Conservation (phyloP, 371 early-diverging fungal species). For the Mortierella sp. region DNA sequence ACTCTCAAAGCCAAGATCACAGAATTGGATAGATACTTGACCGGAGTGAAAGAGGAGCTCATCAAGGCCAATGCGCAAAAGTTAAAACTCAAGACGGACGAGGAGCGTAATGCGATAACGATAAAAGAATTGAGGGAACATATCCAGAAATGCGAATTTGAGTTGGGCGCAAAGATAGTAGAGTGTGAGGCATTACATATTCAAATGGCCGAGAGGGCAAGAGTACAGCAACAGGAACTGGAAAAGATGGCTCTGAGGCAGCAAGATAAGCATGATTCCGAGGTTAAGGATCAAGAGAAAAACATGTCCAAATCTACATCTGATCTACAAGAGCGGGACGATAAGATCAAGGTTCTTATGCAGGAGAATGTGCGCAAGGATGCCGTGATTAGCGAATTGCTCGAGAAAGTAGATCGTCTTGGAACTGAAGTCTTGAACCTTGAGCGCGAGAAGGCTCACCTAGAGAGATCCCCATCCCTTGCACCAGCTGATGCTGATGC, state of each 20-base stretch:
- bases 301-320: background rate
- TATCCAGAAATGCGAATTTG: slow-evolving; percentile 32
- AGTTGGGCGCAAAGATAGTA: slow-evolving; percentile 27
- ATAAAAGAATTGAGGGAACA: slow-evolving; percentile 16
- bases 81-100: slow-evolving; percentile 22
- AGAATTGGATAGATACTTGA: slow-evolving; percentile 52
- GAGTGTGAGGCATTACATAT: slow-evolving; percentile 27
- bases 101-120: slow-evolving; percentile 17
- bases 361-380: slow-evolving; percentile 38
- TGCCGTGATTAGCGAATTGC: slow-evolving; percentile 23
- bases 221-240: background rate
- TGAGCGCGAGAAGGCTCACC: slow-evolving; percentile 38
- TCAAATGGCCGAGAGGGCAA: slow-evolving; percentile 2
- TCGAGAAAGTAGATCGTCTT: slow-evolving; percentile 33
- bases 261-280: slow-evolving; percentile 9
- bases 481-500: background rate
- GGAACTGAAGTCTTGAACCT: slow-evolving; percentile 34
- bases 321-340: background rate
- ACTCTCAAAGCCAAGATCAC: slow-evolving; percentile 43
- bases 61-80: slow-evolving; percentile 35
- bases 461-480: slow-evolving; percentile 18
- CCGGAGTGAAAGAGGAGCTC: slow-evolving; percentile 49
- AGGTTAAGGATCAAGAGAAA: background rate
- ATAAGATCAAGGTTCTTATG: slow-evolving; percentile 13
- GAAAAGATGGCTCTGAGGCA: slow-evolving; percentile 4